Percentiles rank a stretch among this genome's conserved stretches.
These are phyloP conservation scores for Ilyonectria destructans DNA, from an alignment of 2,329 filamentous ascomycete genomes.

Conservation along the genomic window DNA sequence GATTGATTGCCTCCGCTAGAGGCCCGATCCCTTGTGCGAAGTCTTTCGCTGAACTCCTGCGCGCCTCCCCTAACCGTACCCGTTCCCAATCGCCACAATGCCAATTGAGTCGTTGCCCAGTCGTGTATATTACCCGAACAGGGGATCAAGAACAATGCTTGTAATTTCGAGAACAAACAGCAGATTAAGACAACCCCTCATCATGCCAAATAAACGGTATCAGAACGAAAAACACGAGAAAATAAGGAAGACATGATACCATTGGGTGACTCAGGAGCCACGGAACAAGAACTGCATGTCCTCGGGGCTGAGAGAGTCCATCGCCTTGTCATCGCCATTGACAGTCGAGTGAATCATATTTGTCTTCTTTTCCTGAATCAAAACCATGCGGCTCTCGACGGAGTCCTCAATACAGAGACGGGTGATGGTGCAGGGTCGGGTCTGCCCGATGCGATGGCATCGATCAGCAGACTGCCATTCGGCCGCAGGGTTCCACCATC, in stretches of 20 bases:
- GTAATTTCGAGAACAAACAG: neutral
- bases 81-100: neutral
- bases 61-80: neutral
- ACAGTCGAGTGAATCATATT: constrained; percentile 98
- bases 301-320: constrained; percentile 91
- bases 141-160: neutral
- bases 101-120: neutral
- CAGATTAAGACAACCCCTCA: neutral
- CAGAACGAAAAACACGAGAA: neutral
- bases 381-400: constrained; percentile 95
- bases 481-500: constrained; percentile 99
- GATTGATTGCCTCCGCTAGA: neutral
- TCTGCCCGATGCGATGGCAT: constrained; percentile 96
- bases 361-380: constrained; percentile 98
- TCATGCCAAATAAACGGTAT: neutral
- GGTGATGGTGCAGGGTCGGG: constrained; percentile 93
- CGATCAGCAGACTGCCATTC: constrained; percentile 98
- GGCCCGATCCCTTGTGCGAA: neutral
- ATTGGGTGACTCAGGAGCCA: constrained; percentile 63
- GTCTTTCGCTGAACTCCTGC: neutral
- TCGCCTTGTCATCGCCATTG: constrained; percentile 90
- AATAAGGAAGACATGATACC: neutral
- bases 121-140: neutral
- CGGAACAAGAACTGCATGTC: constrained; percentile 98
- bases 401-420: constrained; percentile 97